phyloP scores from a whole-genome alignment of 148 eudicot species.

The Rhododendron ovatum region DNA sequence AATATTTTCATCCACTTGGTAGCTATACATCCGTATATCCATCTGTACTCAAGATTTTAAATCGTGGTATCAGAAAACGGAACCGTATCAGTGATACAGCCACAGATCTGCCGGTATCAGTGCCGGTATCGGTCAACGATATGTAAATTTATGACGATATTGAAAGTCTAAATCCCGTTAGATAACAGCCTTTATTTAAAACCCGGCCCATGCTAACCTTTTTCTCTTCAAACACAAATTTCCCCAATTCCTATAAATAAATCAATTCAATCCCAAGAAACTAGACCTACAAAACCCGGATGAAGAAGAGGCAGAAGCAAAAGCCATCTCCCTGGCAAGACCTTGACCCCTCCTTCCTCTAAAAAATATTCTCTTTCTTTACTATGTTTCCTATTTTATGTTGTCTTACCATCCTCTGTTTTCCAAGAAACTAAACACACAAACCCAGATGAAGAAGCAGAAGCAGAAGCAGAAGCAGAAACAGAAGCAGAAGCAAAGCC shows the following conservation, averaged over 20 bases:
- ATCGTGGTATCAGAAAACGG: too few species aligned
- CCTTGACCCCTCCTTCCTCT: background rate
- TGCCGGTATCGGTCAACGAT: too few species aligned
- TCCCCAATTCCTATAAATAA: background rate
- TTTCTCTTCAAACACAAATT: background rate
- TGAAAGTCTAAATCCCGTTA: background rate
- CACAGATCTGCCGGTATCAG: too few species aligned
- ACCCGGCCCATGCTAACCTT: background rate
- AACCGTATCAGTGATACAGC: too few species aligned
- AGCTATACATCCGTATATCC: too few species aligned
- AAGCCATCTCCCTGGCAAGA: background rate
- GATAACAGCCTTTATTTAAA: too few species aligned
- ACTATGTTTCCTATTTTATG: background rate
- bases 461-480: background rate
- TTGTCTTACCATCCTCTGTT: too few species aligned
- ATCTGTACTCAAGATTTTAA: too few species aligned
- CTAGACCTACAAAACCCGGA: background rate
- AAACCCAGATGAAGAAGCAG: background rate
- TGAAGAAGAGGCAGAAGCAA: background rate
- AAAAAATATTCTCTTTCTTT: background rate
- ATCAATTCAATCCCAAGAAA: background rate
- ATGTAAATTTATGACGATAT: too few species aligned
- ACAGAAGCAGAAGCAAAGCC: background rate
- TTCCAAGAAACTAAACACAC: background rate
- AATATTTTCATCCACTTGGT: too few species aligned